Conservation (phyloP, 768 basidiomycete species). For the Naematelia encephala region DNA sequence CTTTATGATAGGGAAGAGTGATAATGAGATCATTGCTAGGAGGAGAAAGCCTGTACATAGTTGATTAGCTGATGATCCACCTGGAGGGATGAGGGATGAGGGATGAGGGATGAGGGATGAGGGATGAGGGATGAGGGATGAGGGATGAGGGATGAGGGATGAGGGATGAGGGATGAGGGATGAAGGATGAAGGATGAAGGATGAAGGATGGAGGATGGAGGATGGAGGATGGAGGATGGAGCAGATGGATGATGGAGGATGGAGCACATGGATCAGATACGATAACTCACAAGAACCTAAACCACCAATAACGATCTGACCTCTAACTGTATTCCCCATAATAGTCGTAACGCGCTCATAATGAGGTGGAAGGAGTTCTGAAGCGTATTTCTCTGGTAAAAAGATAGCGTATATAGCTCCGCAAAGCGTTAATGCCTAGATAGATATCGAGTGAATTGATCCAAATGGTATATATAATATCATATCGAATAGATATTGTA, state of each 20-base stretch:
- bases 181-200: neutral
- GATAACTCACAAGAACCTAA: slow-evolving; percentile 43
- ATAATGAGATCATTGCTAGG: slow-evolving; percentile 43
- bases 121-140: neutral
- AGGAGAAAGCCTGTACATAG: slow-evolving; percentile 45
- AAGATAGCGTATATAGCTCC: slow-evolving; percentile 45
- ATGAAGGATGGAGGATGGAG: neutral
- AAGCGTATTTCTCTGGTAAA: slow-evolving; percentile 33
- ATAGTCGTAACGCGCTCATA: slow-evolving; percentile 21
- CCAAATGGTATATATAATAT: too few relatives aligned
- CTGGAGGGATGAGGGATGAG: neutral
- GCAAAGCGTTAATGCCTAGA: slow-evolving; percentile 33
- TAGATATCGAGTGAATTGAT: too few relatives aligned
- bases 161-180: neutral
- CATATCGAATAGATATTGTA: too few relatives aligned
- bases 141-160: neutral
- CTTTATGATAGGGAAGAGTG: slow-evolving; percentile 33
- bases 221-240: neutral
- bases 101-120: neutral
- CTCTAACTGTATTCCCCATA: slow-evolving; percentile 37
- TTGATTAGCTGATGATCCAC: neutral
- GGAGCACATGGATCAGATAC: neutral
- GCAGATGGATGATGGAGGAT: neutral
- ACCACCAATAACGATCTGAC: slow-evolving; percentile 32
- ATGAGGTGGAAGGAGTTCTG: slow-evolving; percentile 22